Base-by-base conservation (phyloP, 768 basidiomycete genomes). In the Mrakia blollopis region DNA sequence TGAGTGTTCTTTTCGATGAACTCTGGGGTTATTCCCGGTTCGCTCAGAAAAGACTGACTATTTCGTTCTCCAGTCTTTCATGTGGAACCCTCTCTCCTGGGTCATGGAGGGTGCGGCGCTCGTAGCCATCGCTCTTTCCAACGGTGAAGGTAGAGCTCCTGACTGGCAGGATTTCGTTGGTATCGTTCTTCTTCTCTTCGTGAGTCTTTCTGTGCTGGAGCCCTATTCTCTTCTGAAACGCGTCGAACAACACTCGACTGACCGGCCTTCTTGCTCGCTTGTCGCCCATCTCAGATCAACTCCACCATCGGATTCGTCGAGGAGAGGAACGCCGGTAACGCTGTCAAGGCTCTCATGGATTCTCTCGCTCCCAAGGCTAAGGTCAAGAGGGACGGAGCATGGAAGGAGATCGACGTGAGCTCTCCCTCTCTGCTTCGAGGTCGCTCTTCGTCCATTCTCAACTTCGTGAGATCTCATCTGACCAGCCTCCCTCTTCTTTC, bases 51-150 rank as follows among this genome's bases (percentile, higher is more conserved):
- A 52, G 50, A 18, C 14, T 5, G 14, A 7, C 28, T 57, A 25
- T n/a, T 25, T 41, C 41, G 52, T 25, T 78, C 41, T n/a, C 41
- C 85, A 94, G 80, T 90, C 90, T 83, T 98, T 98, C 88, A 98
- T 98, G 96, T 98, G 96, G 96, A 98, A 98, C 86, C 96, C 96
- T 63, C 87, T 98, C 18, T 98, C 96, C 52, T 98, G 96, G 96
- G 96, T 98, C 85, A 98, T 98, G 96, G 96, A 98, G 85, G 94
- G 91, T 79, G 94, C 94, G 52, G 84, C 83, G 71, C 75, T 84
- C 62, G 84, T 84, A 80, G 95, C 96, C 68, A 98, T 98, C 84
- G 94, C 89, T 54, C 89, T 98, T 41, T 97, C 96, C 74, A 98
- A 98, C 84, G 96, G 96, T 85, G 89, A 89, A 80, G 86, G 87